phyloP scores from a whole-genome alignment of 768 basidiomycete species.

The Lactarius hatsudake region DNA sequence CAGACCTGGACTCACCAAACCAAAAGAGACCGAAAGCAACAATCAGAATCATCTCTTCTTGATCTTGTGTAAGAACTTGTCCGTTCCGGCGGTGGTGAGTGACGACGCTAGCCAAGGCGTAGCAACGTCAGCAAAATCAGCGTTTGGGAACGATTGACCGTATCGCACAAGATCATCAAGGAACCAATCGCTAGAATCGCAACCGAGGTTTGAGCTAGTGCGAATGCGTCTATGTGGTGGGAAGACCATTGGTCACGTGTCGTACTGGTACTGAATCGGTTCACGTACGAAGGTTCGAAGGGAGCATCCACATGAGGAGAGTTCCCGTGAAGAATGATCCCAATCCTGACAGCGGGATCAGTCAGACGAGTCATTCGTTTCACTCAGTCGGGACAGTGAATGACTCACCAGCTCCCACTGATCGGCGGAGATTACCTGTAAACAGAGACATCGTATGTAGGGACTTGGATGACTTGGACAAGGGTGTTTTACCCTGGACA shows the following conservation, averaged over 20 bases:
- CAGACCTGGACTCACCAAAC: slow-evolving; percentile 53
- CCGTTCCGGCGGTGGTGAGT: slow-evolving; percentile 65
- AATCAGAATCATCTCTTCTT: slow-evolving; percentile 74
- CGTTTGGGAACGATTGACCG: not conserved
- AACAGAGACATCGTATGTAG: slow-evolving; percentile 23
- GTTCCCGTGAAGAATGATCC: slow-evolving; percentile 18
- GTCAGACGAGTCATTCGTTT: not conserved
- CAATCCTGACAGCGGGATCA: slow-evolving; percentile 4
- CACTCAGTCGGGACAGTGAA: not conserved
- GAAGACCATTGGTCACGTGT: slow-evolving; percentile 12
- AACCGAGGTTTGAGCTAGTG: slow-evolving; percentile 61
- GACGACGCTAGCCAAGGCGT: slow-evolving; percentile 46
- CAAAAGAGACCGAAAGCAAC: slow-evolving; percentile 71
- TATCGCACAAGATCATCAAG: slow-evolving; percentile 60
- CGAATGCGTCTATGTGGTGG: slow-evolving; percentile 32
- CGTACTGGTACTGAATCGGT: slow-evolving; percentile 6
- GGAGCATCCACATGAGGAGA: slow-evolving; percentile 36
- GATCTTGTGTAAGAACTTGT: slow-evolving; percentile 59
- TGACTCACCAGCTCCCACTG: slow-evolving; percentile 23
- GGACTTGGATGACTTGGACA: not conserved
- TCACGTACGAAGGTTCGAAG: slow-evolving; percentile 40
- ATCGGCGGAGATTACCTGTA: slow-evolving; percentile 26
- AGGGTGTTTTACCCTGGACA: not conserved
- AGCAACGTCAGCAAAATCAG: not conserved
- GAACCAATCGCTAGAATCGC: slow-evolving; percentile 65